Evolutionary conservation across 345 rosid species (phyloP).

Genomic region (Populus nigra): DNA sequence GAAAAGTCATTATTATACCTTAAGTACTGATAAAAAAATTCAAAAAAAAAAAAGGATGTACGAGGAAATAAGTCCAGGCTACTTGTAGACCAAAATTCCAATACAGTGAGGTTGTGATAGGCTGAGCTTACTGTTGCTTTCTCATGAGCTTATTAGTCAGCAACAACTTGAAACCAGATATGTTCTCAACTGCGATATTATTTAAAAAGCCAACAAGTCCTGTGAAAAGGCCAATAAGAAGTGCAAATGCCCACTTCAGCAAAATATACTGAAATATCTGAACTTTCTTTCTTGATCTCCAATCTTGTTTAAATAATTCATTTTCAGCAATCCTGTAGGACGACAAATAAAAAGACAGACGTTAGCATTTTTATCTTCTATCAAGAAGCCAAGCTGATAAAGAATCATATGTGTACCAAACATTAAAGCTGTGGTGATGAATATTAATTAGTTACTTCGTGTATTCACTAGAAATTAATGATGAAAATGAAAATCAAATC

Average conservation of each 20-base stretch:
- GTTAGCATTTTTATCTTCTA: background rate
- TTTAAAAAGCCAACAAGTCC: slow-evolving; percentile 65
- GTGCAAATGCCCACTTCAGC: slow-evolving; percentile 85
- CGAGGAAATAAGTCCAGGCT: too few relatives aligned
- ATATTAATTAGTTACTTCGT: too few relatives aligned
- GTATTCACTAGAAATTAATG: too few relatives aligned
- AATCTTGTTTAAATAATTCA: slow-evolving; percentile 80
- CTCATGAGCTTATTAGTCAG: slow-evolving; percentile 70
- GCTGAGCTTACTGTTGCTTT: slow-evolving; percentile 51
- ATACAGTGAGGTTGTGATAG: background rate
- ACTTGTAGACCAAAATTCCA: too few relatives aligned
- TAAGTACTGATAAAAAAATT: too few relatives aligned
- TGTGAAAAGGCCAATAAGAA: slow-evolving; percentile 68
- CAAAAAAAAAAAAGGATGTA: too few relatives aligned
- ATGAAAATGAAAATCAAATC: too few relatives aligned
- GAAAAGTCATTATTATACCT: too few relatives aligned
- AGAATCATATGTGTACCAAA: background rate
- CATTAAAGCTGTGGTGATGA: too few relatives aligned
- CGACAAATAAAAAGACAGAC: background rate
- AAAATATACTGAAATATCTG: slow-evolving; percentile 74
- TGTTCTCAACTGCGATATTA: slow-evolving; percentile 81
- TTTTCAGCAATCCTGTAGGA: slow-evolving; percentile 73
- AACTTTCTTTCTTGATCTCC: slow-evolving; percentile 74
- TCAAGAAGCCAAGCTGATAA: background rate
- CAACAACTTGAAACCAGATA: slow-evolving; percentile 79